These are phyloP conservation scores for Vitellaria paradoxa DNA, from an alignment of 179 eudicot genomes.

Conservation along the genomic window DNA sequence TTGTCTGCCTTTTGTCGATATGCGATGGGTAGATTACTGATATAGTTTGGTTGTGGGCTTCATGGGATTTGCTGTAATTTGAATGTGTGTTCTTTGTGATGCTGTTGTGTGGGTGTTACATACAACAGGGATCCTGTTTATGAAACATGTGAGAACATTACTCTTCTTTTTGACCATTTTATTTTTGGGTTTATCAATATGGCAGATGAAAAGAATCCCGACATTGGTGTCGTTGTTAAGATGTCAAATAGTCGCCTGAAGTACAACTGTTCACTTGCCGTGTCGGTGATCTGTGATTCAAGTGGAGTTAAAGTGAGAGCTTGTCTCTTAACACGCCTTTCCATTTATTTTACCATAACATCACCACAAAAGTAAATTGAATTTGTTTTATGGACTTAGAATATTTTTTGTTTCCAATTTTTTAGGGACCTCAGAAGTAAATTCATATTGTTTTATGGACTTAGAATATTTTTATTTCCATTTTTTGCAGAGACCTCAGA, in stretches of 20 bases:
- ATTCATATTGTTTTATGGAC: too few relatives aligned
- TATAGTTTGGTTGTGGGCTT: too few relatives aligned
- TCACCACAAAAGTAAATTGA: too few relatives aligned
- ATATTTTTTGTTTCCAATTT: too few relatives aligned
- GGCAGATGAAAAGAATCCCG: slow-evolving; percentile 66
- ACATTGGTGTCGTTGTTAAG: slow-evolving; percentile 59
- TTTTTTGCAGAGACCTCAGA: slow-evolving; percentile 64
- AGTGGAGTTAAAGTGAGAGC: slow-evolving; percentile 55
- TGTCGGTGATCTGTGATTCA: slow-evolving; percentile 70
- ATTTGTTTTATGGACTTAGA: too few relatives aligned
- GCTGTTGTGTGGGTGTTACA: background rate
- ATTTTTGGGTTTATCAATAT: slow-evolving; percentile 12
- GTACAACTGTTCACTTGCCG: slow-evolving; percentile 76
- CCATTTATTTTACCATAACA: background rate
- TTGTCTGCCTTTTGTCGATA: too few relatives aligned
- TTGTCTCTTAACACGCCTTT: slow-evolving; percentile 1
- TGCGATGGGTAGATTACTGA: too few relatives aligned
- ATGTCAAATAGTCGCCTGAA: slow-evolving; percentile 44
- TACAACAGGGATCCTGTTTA: background rate
- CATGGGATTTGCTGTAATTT: too few relatives aligned
- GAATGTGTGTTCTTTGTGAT: background rate
- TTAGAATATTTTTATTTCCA: background rate
- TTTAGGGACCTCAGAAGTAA: too few relatives aligned
- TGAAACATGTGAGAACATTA: background rate
- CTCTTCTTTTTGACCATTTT: background rate